phyloP scores from a whole-genome alignment of 805 yeast species.

The Candida broadrunensis region DNA sequence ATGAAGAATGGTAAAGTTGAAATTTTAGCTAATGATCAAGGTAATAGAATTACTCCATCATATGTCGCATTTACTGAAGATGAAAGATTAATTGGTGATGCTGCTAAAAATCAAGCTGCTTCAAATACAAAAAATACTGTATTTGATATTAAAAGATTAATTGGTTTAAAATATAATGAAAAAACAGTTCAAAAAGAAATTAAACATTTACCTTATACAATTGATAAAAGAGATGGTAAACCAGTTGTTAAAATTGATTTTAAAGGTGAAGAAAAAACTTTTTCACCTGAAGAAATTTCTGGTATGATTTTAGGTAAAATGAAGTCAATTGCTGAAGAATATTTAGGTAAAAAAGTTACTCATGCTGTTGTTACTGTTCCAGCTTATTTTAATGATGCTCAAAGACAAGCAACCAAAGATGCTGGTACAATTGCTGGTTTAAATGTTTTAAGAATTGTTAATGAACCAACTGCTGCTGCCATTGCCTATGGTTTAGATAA shows the following conservation, averaged over 20 bases:
- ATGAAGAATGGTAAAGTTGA: conserved; percentile 90
- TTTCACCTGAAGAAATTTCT: conserved; percentile 93
- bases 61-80: conserved; percentile 92
- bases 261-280: conserved; percentile 80
- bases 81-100: conserved; percentile 93
- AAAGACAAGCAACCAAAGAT: conserved; percentile 97
- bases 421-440: conserved; percentile 96
- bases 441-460: conserved; percentile 90
- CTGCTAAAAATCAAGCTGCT: conserved; percentile 97
- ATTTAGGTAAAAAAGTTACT: conserved; percentile 50
- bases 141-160: conserved; percentile 88
- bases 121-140: conserved; percentile 90
- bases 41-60: conserved; percentile 97
- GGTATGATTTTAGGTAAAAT: conserved; percentile 88
- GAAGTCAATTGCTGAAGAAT: conserved; percentile 92
- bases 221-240: conserved; percentile 68
- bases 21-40: conserved; percentile 96
- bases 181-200: conserved; percentile 64
- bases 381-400: conserved; percentile 96
- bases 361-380: conserved; percentile 97
- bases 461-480: conserved; percentile 89
- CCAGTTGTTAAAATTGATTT: conserved; percentile 80
- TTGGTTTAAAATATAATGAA: conserved; percentile 85
- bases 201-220: conserved; percentile 77
- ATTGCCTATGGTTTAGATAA: conserved; percentile 59